Evolutionary conservation across 179 eudicot genomes (phyloP), one percentile per base, ranked within the genome.

Genomic region (Vitellaria paradoxa): DNA sequence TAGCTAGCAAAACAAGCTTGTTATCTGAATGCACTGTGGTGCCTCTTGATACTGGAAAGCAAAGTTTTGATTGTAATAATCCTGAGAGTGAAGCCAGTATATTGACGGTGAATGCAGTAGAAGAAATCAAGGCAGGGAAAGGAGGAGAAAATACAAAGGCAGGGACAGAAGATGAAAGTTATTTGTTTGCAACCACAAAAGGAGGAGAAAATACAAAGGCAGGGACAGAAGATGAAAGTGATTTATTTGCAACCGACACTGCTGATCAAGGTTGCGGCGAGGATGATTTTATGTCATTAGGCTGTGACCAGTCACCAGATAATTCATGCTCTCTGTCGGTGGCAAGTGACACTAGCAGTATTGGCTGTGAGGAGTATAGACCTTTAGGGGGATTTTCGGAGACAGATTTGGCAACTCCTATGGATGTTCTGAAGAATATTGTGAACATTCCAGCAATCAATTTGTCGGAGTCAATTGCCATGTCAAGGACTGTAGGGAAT

Each of bases 11-110:
- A 45, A 42, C 76, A 14, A 60, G 65, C 73, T 75, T 68, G 42
- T 72, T 80, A 65, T 62, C 45, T 12, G 84, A 77, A 82, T 76
- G 77, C 40, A 26, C 62, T 24, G 67, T 47, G 76, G 80, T 71
- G 55, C 62, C 87, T 73, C 20, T 72, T 68, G 64, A 74, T 15
- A 74, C 65, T n/a, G 87, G 74, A 72, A 80, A 80, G 21, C 85
- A 78, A 72, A 71, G 57, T 61, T 77, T 83, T 40, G 77, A 61
- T 49, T 82, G 75, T 83, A 79, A 60, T 23, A 53, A 73, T 82
- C 74, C 84, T 55, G 75, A 79, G 26, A 61, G 64, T 57, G 70
- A 72, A 61, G 65, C 75, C 26, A 74, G 71, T 18, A 60, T 78
- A 37, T 76, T 74, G 59, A 82, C 61, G 65, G 80, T 78, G 52